Evolutionary conservation across 2,329 filamentous ascomycete species (phyloP), one percentile per base, ranked within the genome.

Genomic region (Metarhizium sp.): DNA sequence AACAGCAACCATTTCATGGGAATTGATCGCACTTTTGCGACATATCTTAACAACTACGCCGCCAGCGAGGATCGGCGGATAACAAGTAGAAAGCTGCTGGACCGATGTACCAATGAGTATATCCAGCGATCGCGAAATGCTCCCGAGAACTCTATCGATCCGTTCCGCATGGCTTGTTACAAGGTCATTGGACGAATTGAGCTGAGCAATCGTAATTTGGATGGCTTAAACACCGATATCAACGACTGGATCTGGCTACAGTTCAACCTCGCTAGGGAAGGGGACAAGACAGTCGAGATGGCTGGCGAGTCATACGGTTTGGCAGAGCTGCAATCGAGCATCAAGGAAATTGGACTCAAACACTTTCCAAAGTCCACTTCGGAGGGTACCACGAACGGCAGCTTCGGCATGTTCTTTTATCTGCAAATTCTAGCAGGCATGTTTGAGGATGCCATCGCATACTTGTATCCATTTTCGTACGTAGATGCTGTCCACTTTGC

Each of bases 141-240:
- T 0, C 88, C 90, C 0, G 89, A 94, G 57, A 87, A 92, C 66
- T 88, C 89, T 1, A 85, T 95, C 60, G 94, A 99, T 68, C 94
- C 94, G 30, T 99, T 95, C 75, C 86, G 91, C 54, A 92, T 96
- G 84, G 92, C 92, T 50, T 96, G 94, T 70, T 97, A 97, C 79
- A 97, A 99, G 78, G 86, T 99, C 59, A 87, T 99, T 63, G 94
- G 95, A 49, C 90, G 85, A 49, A 86, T 84, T 62, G 85, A 87
- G 63, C 73, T 88, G 30, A 76, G 74, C 65, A 84, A 85, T 69
- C 80, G 85, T 59, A 82, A 78, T 61, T 69, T 87, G 34, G 82
- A 85, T 29, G 80, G 79, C 49, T 72, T 87, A 40, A 81, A 81
- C 63, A 82, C 79, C 14, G 81, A 84, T 56, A 81, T 87, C 57